Evolutionary conservation across 2,329 filamentous ascomycete species (phyloP).

Genomic region (Aureobasidium melanogenum): DNA sequence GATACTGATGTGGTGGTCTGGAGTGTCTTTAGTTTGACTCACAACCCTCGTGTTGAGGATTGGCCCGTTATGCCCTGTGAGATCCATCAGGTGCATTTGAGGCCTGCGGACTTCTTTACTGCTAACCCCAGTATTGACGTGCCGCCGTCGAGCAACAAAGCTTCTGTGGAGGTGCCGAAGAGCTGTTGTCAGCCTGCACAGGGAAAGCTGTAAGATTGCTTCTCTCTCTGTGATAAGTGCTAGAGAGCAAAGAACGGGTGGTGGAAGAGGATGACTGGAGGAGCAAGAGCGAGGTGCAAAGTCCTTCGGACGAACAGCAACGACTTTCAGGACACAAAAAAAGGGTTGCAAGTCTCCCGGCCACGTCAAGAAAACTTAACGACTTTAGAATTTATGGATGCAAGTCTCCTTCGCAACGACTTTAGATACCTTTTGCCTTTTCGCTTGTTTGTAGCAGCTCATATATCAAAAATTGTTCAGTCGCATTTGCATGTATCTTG

Average conservation of each 20-base stretch:
- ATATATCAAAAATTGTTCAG: background rate
- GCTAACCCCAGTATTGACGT: conserved; percentile 47
- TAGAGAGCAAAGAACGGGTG: too few relatives aligned
- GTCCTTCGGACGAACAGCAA: background rate
- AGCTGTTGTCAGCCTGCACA: conserved; percentile 5
- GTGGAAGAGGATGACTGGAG: too few relatives aligned
- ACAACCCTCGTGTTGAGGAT: conserved; percentile 44
- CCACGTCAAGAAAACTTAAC: background rate
- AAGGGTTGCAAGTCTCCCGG: background rate
- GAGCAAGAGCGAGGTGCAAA: background rate
- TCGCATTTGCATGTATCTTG: background rate
- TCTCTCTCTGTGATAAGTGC: background rate
- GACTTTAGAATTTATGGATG: background rate
- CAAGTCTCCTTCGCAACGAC: conserved; percentile 1
- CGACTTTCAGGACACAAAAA: background rate
- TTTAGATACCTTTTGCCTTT: conserved; percentile 2
- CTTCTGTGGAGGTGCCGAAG: conserved; percentile 1
- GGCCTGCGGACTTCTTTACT: conserved; percentile 46
- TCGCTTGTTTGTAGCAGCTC: background rate
- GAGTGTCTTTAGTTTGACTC: conserved; percentile 42
- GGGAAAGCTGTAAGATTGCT: background rate
- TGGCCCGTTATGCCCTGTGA: conserved; percentile 44
- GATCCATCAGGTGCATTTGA: conserved; percentile 39
- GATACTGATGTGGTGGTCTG: conserved; percentile 43
- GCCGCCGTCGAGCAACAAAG: conserved; percentile 26